These are phyloP conservation scores for Paxillus ammoniavirescens DNA, from an alignment of 768 basidiomycete genomes.

Conservation along the genomic window DNA sequence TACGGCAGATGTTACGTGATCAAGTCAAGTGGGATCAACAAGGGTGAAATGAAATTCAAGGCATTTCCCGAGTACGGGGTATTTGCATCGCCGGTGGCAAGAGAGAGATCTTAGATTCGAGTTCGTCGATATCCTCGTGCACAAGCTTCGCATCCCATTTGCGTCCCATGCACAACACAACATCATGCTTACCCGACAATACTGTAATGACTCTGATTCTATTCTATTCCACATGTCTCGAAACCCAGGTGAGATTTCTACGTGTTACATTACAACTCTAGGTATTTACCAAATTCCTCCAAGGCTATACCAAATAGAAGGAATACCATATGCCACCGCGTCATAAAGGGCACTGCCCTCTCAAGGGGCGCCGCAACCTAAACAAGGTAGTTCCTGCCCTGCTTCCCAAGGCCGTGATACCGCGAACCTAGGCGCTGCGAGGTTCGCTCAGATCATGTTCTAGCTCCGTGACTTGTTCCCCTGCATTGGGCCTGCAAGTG, in stretches of 20 bases:
- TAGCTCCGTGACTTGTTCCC: constrained; percentile 9
- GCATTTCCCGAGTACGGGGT: constrained; percentile 32
- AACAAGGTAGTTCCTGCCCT: constrained; percentile 2
- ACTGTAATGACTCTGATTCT: not conserved
- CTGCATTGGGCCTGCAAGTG: not conserved
- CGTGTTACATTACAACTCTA: no score
- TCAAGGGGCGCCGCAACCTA: constrained; percentile 8
- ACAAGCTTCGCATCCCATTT: not conserved
- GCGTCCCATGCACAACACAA: not conserved
- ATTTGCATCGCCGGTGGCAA: constrained; percentile 32
- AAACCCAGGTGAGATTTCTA: not conserved
- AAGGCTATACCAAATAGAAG: not conserved
- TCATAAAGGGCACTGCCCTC: constrained; percentile 15
- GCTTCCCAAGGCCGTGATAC: constrained; percentile 8
- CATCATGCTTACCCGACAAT: not conserved
- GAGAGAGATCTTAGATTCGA: constrained; percentile 29
- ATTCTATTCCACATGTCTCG: not conserved
- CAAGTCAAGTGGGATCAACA: not conserved
- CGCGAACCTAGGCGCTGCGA: not conserved
- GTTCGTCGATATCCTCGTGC: not conserved
- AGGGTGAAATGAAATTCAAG: constrained; percentile 11
- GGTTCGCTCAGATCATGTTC: not conserved
- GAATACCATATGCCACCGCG: not conserved
- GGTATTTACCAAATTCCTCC: not conserved
- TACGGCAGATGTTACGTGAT: not conserved